Evolutionary conservation across 2,329 filamentous ascomycete genomes (phyloP).

Genomic region (Colletotrichum sp.): DNA sequence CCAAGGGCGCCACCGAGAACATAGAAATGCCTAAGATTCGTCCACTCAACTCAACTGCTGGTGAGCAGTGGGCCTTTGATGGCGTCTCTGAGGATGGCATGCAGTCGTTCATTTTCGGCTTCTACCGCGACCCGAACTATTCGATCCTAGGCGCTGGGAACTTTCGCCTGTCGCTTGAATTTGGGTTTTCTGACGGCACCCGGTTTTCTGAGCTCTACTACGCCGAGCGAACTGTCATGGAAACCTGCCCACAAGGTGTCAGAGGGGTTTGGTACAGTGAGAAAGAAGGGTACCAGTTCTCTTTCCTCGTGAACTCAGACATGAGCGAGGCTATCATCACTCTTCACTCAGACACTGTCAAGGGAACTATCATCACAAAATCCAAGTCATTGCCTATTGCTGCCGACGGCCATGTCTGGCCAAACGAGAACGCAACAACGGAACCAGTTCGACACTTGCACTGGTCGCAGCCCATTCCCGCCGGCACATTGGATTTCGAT

Average conservation of each 20-base stretch:
- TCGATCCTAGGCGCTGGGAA: conserved; percentile 31
- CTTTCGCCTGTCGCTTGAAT: conserved; percentile 28
- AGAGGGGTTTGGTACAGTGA: conserved; percentile 12
- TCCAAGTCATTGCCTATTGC: conserved; percentile 4
- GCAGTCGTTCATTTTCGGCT: conserved; percentile 29
- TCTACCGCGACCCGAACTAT: conserved; percentile 34
- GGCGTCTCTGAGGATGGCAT: conserved; percentile 28
- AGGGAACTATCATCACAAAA: conserved; percentile 20
- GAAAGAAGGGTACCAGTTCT: conserved; percentile 17
- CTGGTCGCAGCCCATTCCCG: conserved; percentile 6
- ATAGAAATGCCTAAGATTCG: conserved; percentile 24
- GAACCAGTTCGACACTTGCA: background rate
- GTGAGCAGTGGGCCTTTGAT: conserved; percentile 36
- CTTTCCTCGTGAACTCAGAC: conserved; percentile 19
- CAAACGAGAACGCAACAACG: background rate
- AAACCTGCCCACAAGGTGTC: conserved; percentile 22
- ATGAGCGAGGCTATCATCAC: conserved; percentile 16
- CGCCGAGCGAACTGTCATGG: conserved; percentile 24
- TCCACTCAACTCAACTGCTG: conserved; percentile 28
- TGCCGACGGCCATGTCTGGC: background rate
- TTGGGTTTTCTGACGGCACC: conserved; percentile 25
- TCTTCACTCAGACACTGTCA: conserved; percentile 7
- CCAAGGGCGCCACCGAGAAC: background rate
- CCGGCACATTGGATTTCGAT: background rate
- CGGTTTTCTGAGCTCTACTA: conserved; percentile 29